Evolutionary conservation across 2,329 filamentous ascomycete genomes (phyloP), one percentile per base, ranked within the genome.

Genomic region (Sclerotinia borealis): DNA sequence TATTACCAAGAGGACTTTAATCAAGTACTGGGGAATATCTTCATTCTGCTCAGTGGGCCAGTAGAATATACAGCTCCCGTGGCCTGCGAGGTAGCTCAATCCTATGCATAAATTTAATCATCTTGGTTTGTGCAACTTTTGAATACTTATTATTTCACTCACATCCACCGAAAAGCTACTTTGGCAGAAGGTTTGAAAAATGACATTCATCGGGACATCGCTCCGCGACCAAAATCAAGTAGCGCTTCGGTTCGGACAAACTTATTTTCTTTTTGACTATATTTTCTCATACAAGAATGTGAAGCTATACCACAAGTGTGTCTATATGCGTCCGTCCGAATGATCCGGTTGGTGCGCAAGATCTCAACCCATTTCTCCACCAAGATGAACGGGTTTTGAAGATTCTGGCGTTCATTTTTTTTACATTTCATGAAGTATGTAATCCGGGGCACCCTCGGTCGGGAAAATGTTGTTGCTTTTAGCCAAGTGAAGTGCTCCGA

Each of bases 311-410:
- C 54, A 34, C 54, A 58, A 58, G 54, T 41, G 39, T 58, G 41
- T 45, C 29, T 45, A 3, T 27, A 5, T 47, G 19, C 22, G 36
- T 61, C 37, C 37, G n/a, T 58, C n/a, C 25, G 48, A 41, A 54
- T 45, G 34, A 47, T 61, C 59, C 49, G 59, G 49, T 61, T 61
- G 48, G 59, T 37, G 59, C 59, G 59, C 58, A 61, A 61, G 48
- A 61, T 36, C 22, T 45, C 19, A n/a, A 36, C 27, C n/a, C 34
- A 11, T 19, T 56, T 56, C 39, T 45, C 54, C 54, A 56, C 37
- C 39, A 34, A 56, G 39, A 45, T 17, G 39, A 45, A 43, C 25
- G 13, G 10, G 25, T 36, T 25, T 13, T 27, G 22, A 15, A 31
- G 9, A 22, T 41, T 34, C 51, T 56, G 19, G 54, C 39, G 54